phyloP scores from a whole-genome alignment of 257 asterid genomes.

The Coffea eugenioides region DNA sequence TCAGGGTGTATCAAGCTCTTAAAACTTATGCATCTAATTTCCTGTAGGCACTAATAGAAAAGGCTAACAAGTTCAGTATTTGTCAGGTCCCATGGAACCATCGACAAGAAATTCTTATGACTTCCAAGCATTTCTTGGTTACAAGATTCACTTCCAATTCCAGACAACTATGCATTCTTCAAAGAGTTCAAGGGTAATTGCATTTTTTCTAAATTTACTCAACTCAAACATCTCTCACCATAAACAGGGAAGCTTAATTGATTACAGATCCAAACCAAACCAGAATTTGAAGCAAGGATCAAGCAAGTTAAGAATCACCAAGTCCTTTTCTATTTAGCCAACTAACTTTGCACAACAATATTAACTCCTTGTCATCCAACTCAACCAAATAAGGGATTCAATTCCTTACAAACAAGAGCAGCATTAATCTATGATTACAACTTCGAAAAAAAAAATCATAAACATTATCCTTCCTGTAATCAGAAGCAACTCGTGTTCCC shows the following conservation, averaged over 20 bases:
- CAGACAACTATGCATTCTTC: background rate
- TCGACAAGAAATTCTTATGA: background rate
- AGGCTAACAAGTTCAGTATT: background rate
- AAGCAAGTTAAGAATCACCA: background rate
- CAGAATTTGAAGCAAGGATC: background rate
- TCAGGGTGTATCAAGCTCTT: background rate
- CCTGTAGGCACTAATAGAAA: background rate
- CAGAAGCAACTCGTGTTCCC: background rate
- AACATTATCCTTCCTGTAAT: background rate
- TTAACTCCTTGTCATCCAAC: background rate
- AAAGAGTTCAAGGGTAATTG: background rate
- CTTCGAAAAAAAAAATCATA: background rate
- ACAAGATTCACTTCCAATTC: background rate
- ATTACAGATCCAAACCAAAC: background rate
- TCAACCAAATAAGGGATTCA: background rate
- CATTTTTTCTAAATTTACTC: background rate
- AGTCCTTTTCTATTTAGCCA: background rate
- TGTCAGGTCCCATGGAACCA: background rate
- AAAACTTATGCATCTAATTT: background rate
- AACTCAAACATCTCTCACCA: background rate
- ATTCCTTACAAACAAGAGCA: background rate
- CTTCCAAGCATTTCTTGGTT: background rate
- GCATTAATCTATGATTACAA: background rate
- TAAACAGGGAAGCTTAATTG: background rate
- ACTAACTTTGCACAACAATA: background rate